Evolutionary conservation across 169 alveolate species (phyloP).

Genomic region (Babesia sp.): DNA sequence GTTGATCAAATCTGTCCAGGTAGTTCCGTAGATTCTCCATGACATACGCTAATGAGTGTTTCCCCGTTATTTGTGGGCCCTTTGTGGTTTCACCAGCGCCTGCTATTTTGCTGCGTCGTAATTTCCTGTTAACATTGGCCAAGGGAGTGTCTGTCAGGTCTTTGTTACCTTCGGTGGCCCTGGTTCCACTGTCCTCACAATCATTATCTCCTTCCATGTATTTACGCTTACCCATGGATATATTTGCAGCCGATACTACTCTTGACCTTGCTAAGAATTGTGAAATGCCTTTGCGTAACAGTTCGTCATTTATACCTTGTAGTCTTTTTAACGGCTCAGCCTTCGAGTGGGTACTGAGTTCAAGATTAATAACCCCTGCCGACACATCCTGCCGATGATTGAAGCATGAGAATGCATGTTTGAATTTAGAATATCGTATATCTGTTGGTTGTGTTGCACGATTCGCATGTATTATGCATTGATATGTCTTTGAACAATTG

Average conservation of each 20-base stretch:
- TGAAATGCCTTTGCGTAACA: not conserved
- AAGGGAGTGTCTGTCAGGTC: too few relatives aligned
- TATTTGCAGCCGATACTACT: not conserved
- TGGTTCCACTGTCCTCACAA: too few relatives aligned
- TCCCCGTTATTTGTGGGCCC: not conserved
- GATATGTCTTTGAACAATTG: constrained; percentile 42
- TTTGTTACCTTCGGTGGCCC: too few relatives aligned
- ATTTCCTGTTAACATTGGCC: not conserved
- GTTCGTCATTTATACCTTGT: not conserved
- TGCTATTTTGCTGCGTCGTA: not conserved
- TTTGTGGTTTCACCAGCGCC: too few relatives aligned
- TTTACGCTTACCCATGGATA: too few relatives aligned
- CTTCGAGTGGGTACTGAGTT: not conserved
- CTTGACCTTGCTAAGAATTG: constrained; percentile 18
- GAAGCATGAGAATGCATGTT: constrained; percentile 20
- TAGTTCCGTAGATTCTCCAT: constrained; percentile 30
- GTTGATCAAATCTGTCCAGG: not conserved
- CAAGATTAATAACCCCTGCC: constrained; percentile 1
- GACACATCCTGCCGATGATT: constrained; percentile 7
- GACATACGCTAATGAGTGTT: constrained; percentile 2
- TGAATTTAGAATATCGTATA: not conserved
- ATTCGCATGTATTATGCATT: constrained; percentile 44
- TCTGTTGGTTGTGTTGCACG: not conserved
- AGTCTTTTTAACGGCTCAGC: not conserved
- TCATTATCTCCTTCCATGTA: too few relatives aligned